Evolutionary conservation across 495 filamentous ascomycete species (phyloP).

Genomic region (Penicillium dipodomyicola): DNA sequence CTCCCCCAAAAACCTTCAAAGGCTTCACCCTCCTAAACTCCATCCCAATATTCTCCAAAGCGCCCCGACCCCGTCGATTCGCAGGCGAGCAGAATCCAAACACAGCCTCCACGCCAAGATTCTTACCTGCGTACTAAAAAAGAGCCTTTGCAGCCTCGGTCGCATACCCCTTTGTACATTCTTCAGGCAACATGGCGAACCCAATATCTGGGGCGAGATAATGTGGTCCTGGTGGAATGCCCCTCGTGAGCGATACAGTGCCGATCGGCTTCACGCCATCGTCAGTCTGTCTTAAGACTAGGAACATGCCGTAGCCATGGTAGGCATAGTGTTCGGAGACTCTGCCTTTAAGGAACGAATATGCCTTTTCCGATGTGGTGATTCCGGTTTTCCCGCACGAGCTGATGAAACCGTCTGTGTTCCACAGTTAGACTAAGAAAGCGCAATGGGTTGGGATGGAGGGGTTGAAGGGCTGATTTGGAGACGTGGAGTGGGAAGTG

Average conservation of each 20-base stretch:
- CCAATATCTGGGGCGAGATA: constrained; percentile 37
- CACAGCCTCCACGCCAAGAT: constrained; percentile 17
- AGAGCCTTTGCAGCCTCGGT: constrained; percentile 33
- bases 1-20: constrained; percentile 30
- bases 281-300: constrained; percentile 20
- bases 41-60: constrained; percentile 38
- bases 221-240: constrained; percentile 19
- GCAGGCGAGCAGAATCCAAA: constrained; percentile 26
- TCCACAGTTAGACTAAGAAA: constrained; percentile 37
- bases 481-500: constrained; percentile 32
- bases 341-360: constrained; percentile 18
- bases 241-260: constrained; percentile 25
- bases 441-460: constrained; percentile 28
- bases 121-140: constrained; percentile 27
- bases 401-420: constrained; percentile 17
- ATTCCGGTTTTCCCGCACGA: constrained; percentile 24
- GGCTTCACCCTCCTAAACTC: constrained; percentile 23
- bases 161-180: constrained; percentile 39
- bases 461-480: constrained; percentile 32
- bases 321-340: constrained; percentile 27
- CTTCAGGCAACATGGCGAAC: constrained; percentile 30
- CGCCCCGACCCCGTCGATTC: constrained; percentile 26
- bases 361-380: constrained; percentile 24
- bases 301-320: constrained; percentile 27
- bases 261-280: neutral